Evolutionary conservation across 2,329 filamentous ascomycete genomes (phyloP), one percentile per base, ranked within the genome.

Genomic region (Paracoccidioides lutzii): DNA sequence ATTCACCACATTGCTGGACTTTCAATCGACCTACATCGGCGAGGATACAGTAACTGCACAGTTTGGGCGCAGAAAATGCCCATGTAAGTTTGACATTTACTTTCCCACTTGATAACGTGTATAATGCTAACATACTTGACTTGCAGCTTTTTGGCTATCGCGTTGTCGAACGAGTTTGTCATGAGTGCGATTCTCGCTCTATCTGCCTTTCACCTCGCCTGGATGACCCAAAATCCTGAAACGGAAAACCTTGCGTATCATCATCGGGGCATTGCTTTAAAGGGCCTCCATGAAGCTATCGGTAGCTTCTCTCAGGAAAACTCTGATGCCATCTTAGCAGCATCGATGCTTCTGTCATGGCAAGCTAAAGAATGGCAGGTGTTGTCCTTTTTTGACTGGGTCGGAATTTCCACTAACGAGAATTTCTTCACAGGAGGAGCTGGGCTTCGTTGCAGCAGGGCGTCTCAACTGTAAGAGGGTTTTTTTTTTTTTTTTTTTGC

Each of bases 361-460:
- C 91, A 97, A 75, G 88, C 89, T 55, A 93, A 85, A 58, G 91
- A 97, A 75, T 97, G 90, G 91, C 94, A 79, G 77, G 84, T 75
- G 43, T 64, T 63, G 7, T 4, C 62, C 55, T 62, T 60, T 63
- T 46, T 66, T 65, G 5, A 30, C 33, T 43, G 42, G 14, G 8
- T 43, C 42, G 10, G 48, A 66, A 55, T 37, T 12, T 41, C 5
- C 7, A 65, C 73, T 77, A 65, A 77, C 61, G 57, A 33, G 44
- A 58, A 40, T 57, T 30, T 30, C 14, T 45, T 64, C 59, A 63
- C 68, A 95, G 90, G 87, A 85, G 85, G 70, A 87, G 85, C 72
- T 97, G 91, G 91, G 89, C 86, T 60, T 90, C 90, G 62, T 76
- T 96, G 58, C 93, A 95, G 78, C 87, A 91, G 66, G 91, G 90